Evolutionary conservation across 1,284 basidiomycete genomes (phyloP), one percentile per base, ranked within the genome.

Genomic region (Spongiforma sp.): DNA sequence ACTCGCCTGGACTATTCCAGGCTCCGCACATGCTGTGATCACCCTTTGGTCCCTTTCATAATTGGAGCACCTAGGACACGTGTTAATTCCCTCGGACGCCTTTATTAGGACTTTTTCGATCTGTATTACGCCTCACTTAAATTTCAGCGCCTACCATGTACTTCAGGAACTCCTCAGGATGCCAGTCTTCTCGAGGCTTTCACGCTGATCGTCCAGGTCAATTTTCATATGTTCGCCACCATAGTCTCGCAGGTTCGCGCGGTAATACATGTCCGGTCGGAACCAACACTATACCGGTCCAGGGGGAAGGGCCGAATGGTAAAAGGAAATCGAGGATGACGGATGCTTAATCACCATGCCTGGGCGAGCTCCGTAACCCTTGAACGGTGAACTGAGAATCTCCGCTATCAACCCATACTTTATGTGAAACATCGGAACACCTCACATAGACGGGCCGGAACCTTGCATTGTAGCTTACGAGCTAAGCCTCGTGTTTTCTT

Each of bases 401-500:
- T 61, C 71, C 69, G 57, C 48, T 52, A 54, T 62, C 28, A 50
- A 53, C 65, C 39, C 58, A 33, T 60, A 33, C 17, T 10, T 9
- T 24, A 48, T 61, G 52, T 32, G 65, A 56, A 63, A 53, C 36
- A 46, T 48, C 37, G 21, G 50, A 60, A n/a, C 46, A 19, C 26
- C 26, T 39, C 24, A 48, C 28, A n/a, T 48, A 57, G 64, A 24
- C 50, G 7, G 41, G 41, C 32, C 43, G 19, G 43, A 34, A 36
- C 24, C 53, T 71, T 73, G 67, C 67, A 71, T 71, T 73, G 36
- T 17, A 54, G 46, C 36, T 28, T 21, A 32, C n/a, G n/a, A 6
- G 28, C 30, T 14, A 30, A 28, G 61, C 61, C 65, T 70, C 68
- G 8, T 65, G 67, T 43, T 43, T n/a, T 32, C 64, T n/a, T n/a